Base-by-base conservation (phyloP, 768 basidiomycete genomes). In the Rickenella mellea region DNA sequence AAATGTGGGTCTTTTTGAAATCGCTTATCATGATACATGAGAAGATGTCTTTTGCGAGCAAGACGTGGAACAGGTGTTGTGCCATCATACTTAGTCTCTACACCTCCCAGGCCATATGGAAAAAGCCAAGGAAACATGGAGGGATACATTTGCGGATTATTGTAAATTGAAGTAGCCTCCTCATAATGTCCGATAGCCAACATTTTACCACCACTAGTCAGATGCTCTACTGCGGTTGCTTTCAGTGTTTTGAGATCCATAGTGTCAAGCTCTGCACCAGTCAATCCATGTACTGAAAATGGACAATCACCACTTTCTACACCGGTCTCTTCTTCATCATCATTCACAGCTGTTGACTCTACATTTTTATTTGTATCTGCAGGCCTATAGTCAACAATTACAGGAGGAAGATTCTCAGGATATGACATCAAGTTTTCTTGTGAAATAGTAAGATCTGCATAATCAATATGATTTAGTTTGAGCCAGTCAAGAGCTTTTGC, bases 11-110 rank as follows among this genome's bases (percentile, higher is more conserved):
- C 66, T 1, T 17, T 45, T 43, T 69, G 69, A 50, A 70, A 70
- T 0, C 58, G 47, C 33, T 64, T 64, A 40, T 68, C 66, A 41
- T 63, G 55, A 46, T 67, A 69, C 59, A 64, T 57, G 1, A 70
- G 44, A 0, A 64, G 36, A 12, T 49, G 31, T 15, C 44, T 40
- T 17, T 60, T 62, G 30, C 65, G 63, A 17, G 36, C 15, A 11
- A 24, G 4, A 11, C n/a, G n/a, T n/a, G n/a, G n/a, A 26, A 46
- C 27, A 21, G 28, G 19, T 15, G 6, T 2, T 24, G 20, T 26
- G 7, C 25, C 6, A 12, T 21, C 25, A 7, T 33, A 4, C 2
- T 12, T 15, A 11, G 40, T 31, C 40, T 68, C 64, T 27, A 67
- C 48, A 0, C 63, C 64, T 0, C 65, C 65, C 15, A 28, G 19